Percentiles rank a stretch among this genome's conserved stretches.
Evolutionary conservation across 2,329 filamentous ascomycete genomes (phyloP).

Genomic region (Trichoderma atroviride): DNA sequence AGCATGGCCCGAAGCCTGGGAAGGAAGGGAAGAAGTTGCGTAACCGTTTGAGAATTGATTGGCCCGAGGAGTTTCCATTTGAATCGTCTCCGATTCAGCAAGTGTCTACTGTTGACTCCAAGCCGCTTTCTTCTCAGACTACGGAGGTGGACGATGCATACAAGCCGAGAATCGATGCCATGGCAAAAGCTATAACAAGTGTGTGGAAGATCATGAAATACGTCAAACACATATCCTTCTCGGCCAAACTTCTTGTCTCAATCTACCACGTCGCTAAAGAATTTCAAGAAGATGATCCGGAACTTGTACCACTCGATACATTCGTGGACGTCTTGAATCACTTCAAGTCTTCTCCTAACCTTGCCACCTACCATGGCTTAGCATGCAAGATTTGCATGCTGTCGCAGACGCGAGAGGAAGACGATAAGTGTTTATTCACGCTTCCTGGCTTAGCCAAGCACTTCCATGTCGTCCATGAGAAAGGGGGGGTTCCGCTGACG

Average conservation of each 20-base stretch:
- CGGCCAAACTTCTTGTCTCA: constrained; percentile 64
- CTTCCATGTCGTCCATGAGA: constrained; percentile 52
- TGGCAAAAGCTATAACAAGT: constrained; percentile 59
- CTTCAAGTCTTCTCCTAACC: constrained; percentile 58
- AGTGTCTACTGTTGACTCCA: neutral
- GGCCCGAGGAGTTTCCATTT: constrained; percentile 77
- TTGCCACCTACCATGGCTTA: constrained; percentile 55
- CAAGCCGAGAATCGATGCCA: constrained; percentile 51
- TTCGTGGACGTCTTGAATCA: constrained; percentile 62
- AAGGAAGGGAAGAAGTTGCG: constrained; percentile 65
- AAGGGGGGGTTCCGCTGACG: constrained; percentile 29
- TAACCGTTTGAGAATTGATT: constrained; percentile 78
- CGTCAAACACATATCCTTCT: constrained; percentile 63
- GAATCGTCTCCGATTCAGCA: constrained; percentile 43
- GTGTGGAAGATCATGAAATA: constrained; percentile 64
- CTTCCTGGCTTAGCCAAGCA: constrained; percentile 63
- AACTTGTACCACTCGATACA: constrained; percentile 59
- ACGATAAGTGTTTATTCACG: constrained; percentile 51
- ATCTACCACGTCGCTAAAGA: constrained; percentile 63
- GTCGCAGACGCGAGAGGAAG: constrained; percentile 35
- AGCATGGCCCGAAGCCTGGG: no score
- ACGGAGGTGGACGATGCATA: constrained; percentile 36
- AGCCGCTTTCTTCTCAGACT: neutral
- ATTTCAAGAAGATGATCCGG: constrained; percentile 60
- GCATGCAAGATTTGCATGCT: constrained; percentile 58